Conservation (phyloP, 1,284 basidiomycete species). For the Anthracocystis walkeri region DNA sequence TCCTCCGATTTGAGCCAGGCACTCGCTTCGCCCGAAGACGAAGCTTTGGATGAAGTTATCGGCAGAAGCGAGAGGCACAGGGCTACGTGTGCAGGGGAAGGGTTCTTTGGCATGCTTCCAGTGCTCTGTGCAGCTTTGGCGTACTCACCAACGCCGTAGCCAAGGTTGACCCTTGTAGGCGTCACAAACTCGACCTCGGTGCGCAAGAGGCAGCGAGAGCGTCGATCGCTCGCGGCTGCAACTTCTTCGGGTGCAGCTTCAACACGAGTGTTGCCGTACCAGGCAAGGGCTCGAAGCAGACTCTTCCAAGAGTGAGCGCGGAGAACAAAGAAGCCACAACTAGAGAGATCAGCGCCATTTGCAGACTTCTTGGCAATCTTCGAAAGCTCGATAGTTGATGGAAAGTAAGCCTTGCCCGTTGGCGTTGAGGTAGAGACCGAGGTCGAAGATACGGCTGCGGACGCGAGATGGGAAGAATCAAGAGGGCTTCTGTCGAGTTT, state of each 20-base stretch:
- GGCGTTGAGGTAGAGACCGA: constrained; percentile 10
- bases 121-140: constrained; percentile 24
- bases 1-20: constrained; percentile 38
- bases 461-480: constrained; percentile 6
- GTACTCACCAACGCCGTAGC: constrained; percentile 32
- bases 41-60: constrained; percentile 4
- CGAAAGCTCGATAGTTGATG: constrained; percentile 34
- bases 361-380: constrained; percentile 4
- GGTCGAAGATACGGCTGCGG: constrained; percentile 1
- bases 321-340: constrained; percentile 44
- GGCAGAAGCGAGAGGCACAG: constrained; percentile 54
- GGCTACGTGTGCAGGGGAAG: constrained; percentile 49
- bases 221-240: constrained; percentile 34
- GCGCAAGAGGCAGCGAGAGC: constrained; percentile 20
- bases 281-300: constrained; percentile 56
- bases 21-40: constrained; percentile 15
- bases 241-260: constrained; percentile 52
- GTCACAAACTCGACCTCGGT: constrained; percentile 61
- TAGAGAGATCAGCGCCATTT: not conserved
- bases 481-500: constrained; percentile 30
- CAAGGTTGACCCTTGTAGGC: constrained; percentile 34
- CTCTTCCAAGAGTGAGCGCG: constrained; percentile 58
- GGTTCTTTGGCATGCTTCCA: constrained; percentile 25
- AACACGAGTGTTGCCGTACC: constrained; percentile 60
- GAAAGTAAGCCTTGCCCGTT: constrained; percentile 38